Base-by-base conservation (phyloP, 139 green algal species). In the Zygnema cylindricum region DNA sequence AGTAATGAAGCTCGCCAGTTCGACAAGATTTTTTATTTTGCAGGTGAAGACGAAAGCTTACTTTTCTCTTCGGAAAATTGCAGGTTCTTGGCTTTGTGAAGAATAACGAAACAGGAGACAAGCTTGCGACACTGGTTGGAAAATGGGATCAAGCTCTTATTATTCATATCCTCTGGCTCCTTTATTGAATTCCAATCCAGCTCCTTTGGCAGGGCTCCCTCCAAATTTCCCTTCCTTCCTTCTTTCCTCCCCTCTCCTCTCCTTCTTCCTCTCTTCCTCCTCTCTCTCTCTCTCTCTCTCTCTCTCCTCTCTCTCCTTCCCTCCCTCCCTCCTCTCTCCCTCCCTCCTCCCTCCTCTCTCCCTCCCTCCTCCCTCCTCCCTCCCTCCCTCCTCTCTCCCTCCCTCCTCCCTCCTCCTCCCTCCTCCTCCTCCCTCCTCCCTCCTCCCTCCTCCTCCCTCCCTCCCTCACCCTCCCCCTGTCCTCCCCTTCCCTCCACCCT, bases 121-220 rank as follows among this genome's bases (percentile, higher is more conserved):
- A 95, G 49, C 71, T 93, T 55, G 78, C 92, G 1, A 78, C 78
- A 1, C 21, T 94, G 0, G 39, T 84, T 16, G 95, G 95, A 63
- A 93, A 94, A 69, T 97, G 95, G 95, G 94, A 96, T 82, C 83
- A 87, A 11, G 63, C 77, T 38, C 49, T 97, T 32, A n/a, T n/a
- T n/a, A n/a, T n/a, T n/a, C n/a, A n/a, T n/a, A n/a, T n/a, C n/a
- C n/a, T n/a, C n/a, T n/a, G n/a, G n/a, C n/a, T n/a, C n/a, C n/a
- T n/a, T n/a, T n/a, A n/a, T n/a, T n/a, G n/a, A n/a, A n/a, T n/a
- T n/a, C n/a, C n/a, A n/a, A n/a, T n/a, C n/a, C n/a, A n/a, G n/a
- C n/a, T n/a, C 23, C 76, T 23, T 43, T 84, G 63, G 43, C n/a
- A 2, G 55, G 21, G n/a, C 55, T 22, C 55, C 57, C 55, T 86